Evolutionary conservation across 352 stramenopile species (phyloP).

Genomic region (Pythium insidiosum): DNA sequence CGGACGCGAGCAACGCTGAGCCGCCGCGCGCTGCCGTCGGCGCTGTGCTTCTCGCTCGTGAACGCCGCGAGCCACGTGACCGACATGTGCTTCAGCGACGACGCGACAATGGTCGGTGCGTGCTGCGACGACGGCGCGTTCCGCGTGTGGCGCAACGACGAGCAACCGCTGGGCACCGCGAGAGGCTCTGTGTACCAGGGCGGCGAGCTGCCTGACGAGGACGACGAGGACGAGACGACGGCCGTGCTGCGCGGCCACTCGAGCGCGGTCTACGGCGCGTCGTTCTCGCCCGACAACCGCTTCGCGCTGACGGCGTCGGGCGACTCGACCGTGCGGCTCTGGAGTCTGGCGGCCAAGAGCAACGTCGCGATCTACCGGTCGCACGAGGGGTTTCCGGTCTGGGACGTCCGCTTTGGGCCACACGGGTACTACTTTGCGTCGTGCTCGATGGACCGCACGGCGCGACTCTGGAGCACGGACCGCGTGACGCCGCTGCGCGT

Average conservation of each 20-base stretch:
- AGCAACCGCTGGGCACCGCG: slow-evolving; percentile 60
- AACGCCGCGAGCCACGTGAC: slow-evolving; percentile 76
- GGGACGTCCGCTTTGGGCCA: slow-evolving; percentile 88
- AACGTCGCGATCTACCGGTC: slow-evolving; percentile 74
- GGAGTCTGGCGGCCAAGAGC: slow-evolving; percentile 76
- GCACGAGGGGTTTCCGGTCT: slow-evolving; percentile 77
- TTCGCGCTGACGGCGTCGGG: slow-evolving; percentile 77
- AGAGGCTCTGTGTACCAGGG: slow-evolving; percentile 54
- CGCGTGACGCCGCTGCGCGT: slow-evolving; percentile 86
- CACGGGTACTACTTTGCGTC: slow-evolving; percentile 95
- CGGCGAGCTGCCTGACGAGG: slow-evolving; percentile 27
- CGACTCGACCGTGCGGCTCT: slow-evolving; percentile 77
- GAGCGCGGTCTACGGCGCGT: slow-evolving; percentile 75
- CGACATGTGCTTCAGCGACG: slow-evolving; percentile 77
- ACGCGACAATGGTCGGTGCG: slow-evolving; percentile 67
- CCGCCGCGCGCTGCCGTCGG: slow-evolving; percentile 46
- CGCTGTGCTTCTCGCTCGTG: slow-evolving; percentile 70
- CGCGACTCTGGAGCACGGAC: slow-evolving; percentile 92
- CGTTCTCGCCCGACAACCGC: slow-evolving; percentile 81
- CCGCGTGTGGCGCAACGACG: slow-evolving; percentile 77
- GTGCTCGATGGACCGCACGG: slow-evolving; percentile 90
- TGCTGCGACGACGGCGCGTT: slow-evolving; percentile 69
- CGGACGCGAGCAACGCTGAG: slow-evolving; percentile 40
- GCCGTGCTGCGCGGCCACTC: slow-evolving; percentile 69
- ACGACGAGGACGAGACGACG: slow-evolving; percentile 61